These are phyloP conservation scores for Acmispon strigosus DNA, from an alignment of 306 rosid genomes.

Conservation along the genomic window DNA sequence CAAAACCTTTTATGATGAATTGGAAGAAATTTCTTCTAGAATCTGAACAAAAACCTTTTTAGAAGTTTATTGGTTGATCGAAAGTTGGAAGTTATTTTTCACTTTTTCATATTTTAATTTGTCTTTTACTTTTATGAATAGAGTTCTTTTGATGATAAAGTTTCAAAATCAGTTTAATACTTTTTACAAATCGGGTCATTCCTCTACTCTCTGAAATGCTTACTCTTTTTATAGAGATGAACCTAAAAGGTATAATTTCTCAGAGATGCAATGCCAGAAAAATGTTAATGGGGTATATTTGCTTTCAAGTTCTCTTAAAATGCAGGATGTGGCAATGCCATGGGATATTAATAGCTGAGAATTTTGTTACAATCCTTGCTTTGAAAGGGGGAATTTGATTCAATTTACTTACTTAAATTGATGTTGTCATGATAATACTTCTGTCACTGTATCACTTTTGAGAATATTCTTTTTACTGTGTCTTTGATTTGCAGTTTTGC, in stretches of 20 bases:
- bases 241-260: background rate
- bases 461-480: background rate
- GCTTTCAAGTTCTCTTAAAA: too few relatives aligned
- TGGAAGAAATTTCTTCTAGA: background rate
- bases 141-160: background rate
- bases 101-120: too few relatives aligned
- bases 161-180: background rate
- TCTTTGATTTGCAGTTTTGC: constrained; percentile 55
- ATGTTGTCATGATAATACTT: background rate
- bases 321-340: too few relatives aligned
- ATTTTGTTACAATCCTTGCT: background rate
- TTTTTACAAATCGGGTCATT: background rate
- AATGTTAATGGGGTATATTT: background rate
- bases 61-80: background rate
- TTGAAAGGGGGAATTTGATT: background rate
- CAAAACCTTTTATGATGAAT: background rate
- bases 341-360: background rate
- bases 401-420: too few relatives aligned
- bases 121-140: too few relatives aligned
- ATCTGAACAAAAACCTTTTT: background rate
- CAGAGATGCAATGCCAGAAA: background rate
- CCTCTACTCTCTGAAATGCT: background rate
- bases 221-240: background rate
- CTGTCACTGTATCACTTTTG: background rate
- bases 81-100: background rate